Evolutionary conservation across 192 early-diverging fungal genomes (phyloP).

Genomic region (Coemansia sp.): DNA sequence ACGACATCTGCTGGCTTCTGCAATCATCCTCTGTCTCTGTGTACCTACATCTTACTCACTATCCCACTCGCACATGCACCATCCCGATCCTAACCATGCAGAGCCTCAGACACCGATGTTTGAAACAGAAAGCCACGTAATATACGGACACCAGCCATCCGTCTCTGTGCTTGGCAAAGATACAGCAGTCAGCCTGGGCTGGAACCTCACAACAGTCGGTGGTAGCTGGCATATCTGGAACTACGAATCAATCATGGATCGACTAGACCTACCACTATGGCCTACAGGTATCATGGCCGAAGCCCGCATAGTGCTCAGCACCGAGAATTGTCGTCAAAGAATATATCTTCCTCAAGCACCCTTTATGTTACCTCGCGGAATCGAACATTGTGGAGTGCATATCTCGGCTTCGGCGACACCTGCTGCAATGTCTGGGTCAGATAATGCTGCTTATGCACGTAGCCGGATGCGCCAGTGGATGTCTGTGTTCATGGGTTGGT

Average conservation of each 20-base stretch:
- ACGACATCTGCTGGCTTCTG: not conserved
- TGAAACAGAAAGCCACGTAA: conserved; percentile 35
- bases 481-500: conserved; percentile 31
- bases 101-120: not conserved
- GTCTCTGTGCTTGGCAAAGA: not conserved
- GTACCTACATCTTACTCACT: conserved; percentile 1
- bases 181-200: not conserved
- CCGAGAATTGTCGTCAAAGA: conserved; percentile 36
- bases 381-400: conserved; percentile 46
- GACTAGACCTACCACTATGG: conserved; percentile 42
- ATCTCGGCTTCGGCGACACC: conserved; percentile 25
- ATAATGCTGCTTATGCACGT: conserved; percentile 11
- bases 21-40: not conserved
- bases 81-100: conserved; percentile 7
- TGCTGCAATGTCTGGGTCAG: not conserved
- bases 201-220: conserved; percentile 29
- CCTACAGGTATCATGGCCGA: conserved; percentile 26
- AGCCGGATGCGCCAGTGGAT: conserved; percentile 45
- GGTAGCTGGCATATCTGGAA: conserved; percentile 49
- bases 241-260: conserved; percentile 29
- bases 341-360: conserved; percentile 25
- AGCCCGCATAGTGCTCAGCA: conserved; percentile 37
- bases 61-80: conserved; percentile 37
- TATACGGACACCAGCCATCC: conserved; percentile 27
- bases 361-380: conserved; percentile 33